Conservation (phyloP, 768 basidiomycete genomes). For the Gyrodon lividus region DNA sequence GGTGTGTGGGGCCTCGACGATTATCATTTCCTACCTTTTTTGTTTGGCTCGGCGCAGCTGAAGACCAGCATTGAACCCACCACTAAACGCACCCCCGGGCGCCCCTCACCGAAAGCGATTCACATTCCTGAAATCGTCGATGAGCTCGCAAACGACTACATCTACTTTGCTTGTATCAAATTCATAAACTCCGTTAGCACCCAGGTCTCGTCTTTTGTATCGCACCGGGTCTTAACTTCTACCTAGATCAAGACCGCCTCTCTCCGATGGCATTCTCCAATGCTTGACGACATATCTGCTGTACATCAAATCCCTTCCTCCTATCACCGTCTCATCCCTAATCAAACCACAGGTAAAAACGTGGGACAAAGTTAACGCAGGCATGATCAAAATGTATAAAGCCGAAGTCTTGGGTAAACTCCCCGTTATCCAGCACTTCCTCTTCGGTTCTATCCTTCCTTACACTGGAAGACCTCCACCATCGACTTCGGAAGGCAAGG, state of each 20-base stretch:
- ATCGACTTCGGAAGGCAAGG: conserved; percentile 18
- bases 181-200: conserved; percentile 88
- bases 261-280: conserved; percentile 96
- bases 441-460: conserved; percentile 80
- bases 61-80: conserved; percentile 9
- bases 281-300: conserved; percentile 97
- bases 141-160: conserved; percentile 89
- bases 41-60: conserved; percentile 83
- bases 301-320: conserved; percentile 33
- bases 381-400: conserved; percentile 97
- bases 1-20: conserved; percentile 98
- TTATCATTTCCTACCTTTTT: conserved; percentile 92
- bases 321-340: not conserved
- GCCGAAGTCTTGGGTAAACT: conserved; percentile 95
- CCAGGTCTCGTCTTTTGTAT: not conserved
- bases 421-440: conserved; percentile 94
- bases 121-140: conserved; percentile 90
- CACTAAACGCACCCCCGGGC: conserved; percentile 43
- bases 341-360: conserved; percentile 59
- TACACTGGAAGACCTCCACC: conserved; percentile 62
- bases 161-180: conserved; percentile 93
- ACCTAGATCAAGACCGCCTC: conserved; percentile 90
- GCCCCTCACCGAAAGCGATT: conserved; percentile 88
- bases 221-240: not conserved
- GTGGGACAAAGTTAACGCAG: conserved; percentile 95